A percentile compares a stretch with the other conserved stretches of the same genome.
These are phyloP conservation scores for Claviceps pazoutovae DNA, from an alignment of 2,329 filamentous ascomycete genomes.

Conservation along the genomic window DNA sequence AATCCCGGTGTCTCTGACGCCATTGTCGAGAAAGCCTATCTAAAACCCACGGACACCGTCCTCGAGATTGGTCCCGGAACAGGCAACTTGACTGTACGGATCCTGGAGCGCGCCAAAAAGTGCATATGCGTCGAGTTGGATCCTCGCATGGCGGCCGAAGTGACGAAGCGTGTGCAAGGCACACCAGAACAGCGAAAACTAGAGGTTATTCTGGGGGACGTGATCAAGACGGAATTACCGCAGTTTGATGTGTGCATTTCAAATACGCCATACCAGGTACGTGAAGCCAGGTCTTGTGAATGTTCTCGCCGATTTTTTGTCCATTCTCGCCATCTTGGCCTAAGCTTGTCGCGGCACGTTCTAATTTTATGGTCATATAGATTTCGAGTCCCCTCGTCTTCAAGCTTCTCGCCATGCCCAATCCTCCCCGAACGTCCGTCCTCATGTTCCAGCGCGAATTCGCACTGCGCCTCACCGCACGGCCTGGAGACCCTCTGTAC, in stretches of 20 bases:
- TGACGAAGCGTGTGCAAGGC: constrained; percentile 86
- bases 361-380: constrained; percentile 18
- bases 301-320: neutral
- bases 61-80: constrained; percentile 88
- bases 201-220: constrained; percentile 76
- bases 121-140: constrained; percentile 81
- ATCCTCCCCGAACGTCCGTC: constrained; percentile 69
- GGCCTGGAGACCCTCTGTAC: constrained; percentile 79
- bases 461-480: constrained; percentile 75
- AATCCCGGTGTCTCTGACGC: constrained; percentile 74
- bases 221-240: constrained; percentile 66
- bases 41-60: constrained; percentile 83
- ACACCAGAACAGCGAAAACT: constrained; percentile 72
- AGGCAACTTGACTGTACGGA: constrained; percentile 78
- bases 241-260: constrained; percentile 75
- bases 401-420: constrained; percentile 68
- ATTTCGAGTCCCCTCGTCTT: constrained; percentile 90
- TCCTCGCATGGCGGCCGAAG: constrained; percentile 89
- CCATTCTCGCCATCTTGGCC: too few relatives aligned
- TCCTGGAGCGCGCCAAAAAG: constrained; percentile 75
- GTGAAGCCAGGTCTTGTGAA: neutral
- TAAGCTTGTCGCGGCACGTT: too few relatives aligned
- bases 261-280: constrained; percentile 49
- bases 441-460: constrained; percentile 98
- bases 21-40: constrained; percentile 57